Evolutionary conservation across 495 filamentous ascomycete species (phyloP).

Genomic region (Bombardia bombarda): DNA sequence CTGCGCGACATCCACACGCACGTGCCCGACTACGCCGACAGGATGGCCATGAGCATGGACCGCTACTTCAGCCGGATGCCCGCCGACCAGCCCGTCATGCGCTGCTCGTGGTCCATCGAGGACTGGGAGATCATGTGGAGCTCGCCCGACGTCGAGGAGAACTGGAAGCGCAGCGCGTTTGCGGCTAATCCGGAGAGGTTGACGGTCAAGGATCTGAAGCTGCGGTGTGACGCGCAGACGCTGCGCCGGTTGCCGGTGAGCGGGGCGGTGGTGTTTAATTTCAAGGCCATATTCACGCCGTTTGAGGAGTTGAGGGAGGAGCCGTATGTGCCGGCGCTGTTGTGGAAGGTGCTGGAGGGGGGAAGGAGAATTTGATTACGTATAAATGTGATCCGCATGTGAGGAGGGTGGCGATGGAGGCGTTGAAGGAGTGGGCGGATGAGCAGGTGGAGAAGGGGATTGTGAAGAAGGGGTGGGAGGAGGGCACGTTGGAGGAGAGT

Average conservation of each 20-base stretch:
- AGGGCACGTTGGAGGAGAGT: slow-evolving; percentile 68
- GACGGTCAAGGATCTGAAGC: slow-evolving; percentile 50
- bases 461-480: slow-evolving; percentile 58
- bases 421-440: slow-evolving; percentile 54
- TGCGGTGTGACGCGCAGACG: slow-evolving; percentile 93
- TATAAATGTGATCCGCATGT: slow-evolving; percentile 87
- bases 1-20: slow-evolving; percentile 68
- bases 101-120: slow-evolving; percentile 84
- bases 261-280: slow-evolving; percentile 76
- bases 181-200: slow-evolving; percentile 30
- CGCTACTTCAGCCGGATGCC: slow-evolving; percentile 80
- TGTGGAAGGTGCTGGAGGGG: slow-evolving; percentile 59
- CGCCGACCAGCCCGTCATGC: slow-evolving; percentile 68
- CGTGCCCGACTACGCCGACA: slow-evolving; percentile 84
- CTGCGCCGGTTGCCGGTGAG: slow-evolving; percentile 73
- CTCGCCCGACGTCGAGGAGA: slow-evolving; percentile 7
- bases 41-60: slow-evolving; percentile 87
- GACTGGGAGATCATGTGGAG: slow-evolving; percentile 64
- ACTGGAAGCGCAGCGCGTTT: slow-evolving; percentile 19
- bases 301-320: slow-evolving; percentile 67
- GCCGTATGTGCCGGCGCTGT: slow-evolving; percentile 60
- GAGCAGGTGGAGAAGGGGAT: slow-evolving; percentile 64
- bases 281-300: slow-evolving; percentile 82
- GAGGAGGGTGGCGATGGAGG: slow-evolving; percentile 65
- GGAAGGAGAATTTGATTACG: slow-evolving; percentile 66